These are phyloP conservation scores for Cyathus striatus DNA, from an alignment of 768 basidiomycete species.

Conservation along the genomic window DNA sequence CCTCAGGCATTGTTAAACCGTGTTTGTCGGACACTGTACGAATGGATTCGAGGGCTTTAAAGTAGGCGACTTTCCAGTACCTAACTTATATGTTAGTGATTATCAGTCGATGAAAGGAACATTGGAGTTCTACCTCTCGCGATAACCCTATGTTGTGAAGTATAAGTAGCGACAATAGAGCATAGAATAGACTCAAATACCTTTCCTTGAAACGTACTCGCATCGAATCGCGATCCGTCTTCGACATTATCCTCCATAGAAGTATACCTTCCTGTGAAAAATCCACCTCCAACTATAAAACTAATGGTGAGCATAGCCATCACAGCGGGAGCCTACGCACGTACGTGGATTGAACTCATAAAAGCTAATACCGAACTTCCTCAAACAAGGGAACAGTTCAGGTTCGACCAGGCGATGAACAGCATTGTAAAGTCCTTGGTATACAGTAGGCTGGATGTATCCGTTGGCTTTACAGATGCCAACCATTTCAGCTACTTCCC, in stretches of 20 bases:
- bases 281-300: slow-evolving; percentile 50
- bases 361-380: slow-evolving; percentile 52
- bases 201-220: slow-evolving; percentile 37
- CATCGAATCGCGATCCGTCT: slow-evolving; percentile 52
- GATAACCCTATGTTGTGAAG: slow-evolving; percentile 22
- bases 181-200: slow-evolving; percentile 15
- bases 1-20: slow-evolving; percentile 42
- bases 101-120: neutral
- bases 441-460: slow-evolving; percentile 50
- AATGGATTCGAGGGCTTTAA: slow-evolving; percentile 41
- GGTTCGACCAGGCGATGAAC: slow-evolving; percentile 34
- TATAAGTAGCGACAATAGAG: neutral
- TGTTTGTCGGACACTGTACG: slow-evolving; percentile 39
- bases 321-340: too few species aligned
- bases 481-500: slow-evolving; percentile 61
- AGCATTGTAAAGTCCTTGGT: slow-evolving; percentile 43
- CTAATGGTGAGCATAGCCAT: too few species aligned
- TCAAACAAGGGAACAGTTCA: slow-evolving; percentile 49
- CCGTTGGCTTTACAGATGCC: slow-evolving; percentile 50
- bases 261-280: slow-evolving; percentile 50
- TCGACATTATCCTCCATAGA: slow-evolving; percentile 35
- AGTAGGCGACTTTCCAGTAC: slow-evolving; percentile 52
- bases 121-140: slow-evolving; percentile 26
- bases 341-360: slow-evolving; percentile 52
- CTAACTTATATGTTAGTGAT: slow-evolving; percentile 13